Evolutionary conservation across 257 asterid species (phyloP).

Genomic region (Scutellaria galericulata): DNA sequence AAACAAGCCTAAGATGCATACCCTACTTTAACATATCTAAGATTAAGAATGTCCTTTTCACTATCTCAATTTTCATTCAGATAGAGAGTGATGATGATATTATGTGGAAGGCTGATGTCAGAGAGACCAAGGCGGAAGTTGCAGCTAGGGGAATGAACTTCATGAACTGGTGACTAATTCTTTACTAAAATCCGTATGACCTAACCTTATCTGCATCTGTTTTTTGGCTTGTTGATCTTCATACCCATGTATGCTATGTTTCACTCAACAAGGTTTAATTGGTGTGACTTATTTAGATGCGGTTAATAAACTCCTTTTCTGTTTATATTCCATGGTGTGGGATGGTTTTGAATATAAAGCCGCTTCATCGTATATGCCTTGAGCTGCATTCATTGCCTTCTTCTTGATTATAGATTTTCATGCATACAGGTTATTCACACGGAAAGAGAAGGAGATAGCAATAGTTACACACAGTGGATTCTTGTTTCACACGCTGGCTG

Average conservation of each 20-base stretch:
- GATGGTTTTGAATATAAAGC: neutral
- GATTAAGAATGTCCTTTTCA: conserved; percentile 22
- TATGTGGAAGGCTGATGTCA: conserved; percentile 78
- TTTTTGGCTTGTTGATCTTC: conserved; percentile 11
- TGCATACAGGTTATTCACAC: conserved; percentile 65
- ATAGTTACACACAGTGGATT: conserved; percentile 91
- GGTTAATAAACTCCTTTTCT: neutral
- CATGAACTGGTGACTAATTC: conserved; percentile 66
- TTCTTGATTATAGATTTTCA: conserved; percentile 25
- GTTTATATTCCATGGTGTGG: neutral
- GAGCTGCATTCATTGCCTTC: conserved; percentile 17
- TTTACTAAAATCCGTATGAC: conserved; percentile 21
- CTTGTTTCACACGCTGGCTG: conserved; percentile 72
- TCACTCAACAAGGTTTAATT: neutral
- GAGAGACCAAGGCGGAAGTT: conserved; percentile 81
- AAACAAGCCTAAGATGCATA: conserved; percentile 26
- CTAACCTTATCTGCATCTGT: conserved; percentile 13
- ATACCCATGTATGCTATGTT: neutral
- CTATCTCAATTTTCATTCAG: conserved; percentile 50
- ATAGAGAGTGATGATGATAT: conserved; percentile 83
- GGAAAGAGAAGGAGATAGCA: conserved; percentile 91
- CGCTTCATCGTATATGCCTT: conserved; percentile 8
- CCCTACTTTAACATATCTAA: conserved; percentile 18
- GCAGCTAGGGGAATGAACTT: conserved; percentile 80
- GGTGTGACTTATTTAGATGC: neutral